Evolutionary conservation across 2,329 filamentous ascomycete species (phyloP), one percentile per base, ranked within the genome.

Genomic region (Aspergillus pseudoterreus): DNA sequence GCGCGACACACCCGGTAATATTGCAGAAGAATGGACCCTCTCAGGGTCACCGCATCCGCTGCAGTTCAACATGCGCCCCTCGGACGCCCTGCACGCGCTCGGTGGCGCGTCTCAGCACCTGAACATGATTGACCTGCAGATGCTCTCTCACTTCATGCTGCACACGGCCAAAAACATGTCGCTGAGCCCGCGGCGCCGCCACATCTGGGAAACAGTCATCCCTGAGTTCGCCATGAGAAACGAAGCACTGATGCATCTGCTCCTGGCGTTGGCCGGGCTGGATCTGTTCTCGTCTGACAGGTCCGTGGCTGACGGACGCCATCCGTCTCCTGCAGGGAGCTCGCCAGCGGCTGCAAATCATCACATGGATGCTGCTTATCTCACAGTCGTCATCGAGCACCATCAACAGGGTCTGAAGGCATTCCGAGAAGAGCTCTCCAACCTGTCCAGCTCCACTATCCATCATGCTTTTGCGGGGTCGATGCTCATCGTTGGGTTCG

Each of bases 171-270:
- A 35, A 14, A 43, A 49, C 19, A 57, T 62, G 55, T 50, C 45
- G 4, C 38, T 59, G 1, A 35, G 56, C 39, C 19, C 41, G 11
- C 24, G 5, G 2, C 53, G 55, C 43, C 22, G 2, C 2, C 15
- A 48, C 14, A 32, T 55, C 3, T 64, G 59, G 63, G 47, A 62
- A 36, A 53, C 35, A 4, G 46, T 60, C 2, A 54, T 65, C n/a
- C 62, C 61, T 4, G 57, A 60, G 11, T 32, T 62, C 0, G 63
- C 59, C 8, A n/a, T 51, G 5, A 48, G 45, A 2, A 46, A 59
- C 12, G 49, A 53, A 12, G 61, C 52, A 21, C 12, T 65, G 32
- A 65, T 65, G 63, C 60, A 63, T 44, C 39, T 65, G n/a, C 47
- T 63, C 27, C 48, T 65, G 3, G 60, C 60, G 8, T 45, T 65